Evolutionary conservation across 169 alveolate genomes (phyloP).

Genomic region (Pseudocohnilembus persalinus): DNA sequence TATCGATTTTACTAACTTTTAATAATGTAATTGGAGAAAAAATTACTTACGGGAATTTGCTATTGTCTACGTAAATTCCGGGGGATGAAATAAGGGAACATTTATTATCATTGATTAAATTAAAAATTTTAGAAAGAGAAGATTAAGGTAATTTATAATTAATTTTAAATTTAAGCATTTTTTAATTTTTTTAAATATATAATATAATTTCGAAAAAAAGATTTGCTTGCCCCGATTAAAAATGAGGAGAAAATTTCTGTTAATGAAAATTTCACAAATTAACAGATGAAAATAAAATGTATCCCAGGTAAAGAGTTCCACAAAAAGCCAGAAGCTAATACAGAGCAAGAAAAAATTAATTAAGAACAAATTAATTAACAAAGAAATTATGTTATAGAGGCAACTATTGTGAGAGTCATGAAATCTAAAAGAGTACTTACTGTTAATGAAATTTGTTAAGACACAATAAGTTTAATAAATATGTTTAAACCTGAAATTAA

Average conservation of each 20-base stretch:
- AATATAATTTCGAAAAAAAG: too few species aligned
- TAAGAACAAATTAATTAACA: background rate
- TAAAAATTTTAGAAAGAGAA: background rate
- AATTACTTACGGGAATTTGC: background rate
- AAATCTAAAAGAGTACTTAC: background rate
- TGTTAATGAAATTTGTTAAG: background rate
- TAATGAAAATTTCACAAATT: background rate
- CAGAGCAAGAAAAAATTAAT: background rate
- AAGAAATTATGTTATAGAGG: background rate
- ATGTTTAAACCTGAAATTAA: background rate
- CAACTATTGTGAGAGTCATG: background rate
- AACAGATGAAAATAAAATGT: background rate
- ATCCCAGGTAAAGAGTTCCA: background rate
- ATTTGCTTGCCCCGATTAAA: background rate
- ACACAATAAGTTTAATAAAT: too few species aligned
- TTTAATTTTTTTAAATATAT: too few species aligned
- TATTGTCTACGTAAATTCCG: background rate
- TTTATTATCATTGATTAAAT: background rate
- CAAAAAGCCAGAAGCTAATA: background rate
- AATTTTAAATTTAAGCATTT: too few species aligned
- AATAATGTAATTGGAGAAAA: background rate
- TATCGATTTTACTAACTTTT: background rate
- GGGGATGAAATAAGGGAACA: background rate
- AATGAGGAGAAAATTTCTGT: background rate
- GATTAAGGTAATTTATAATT: background rate